These are phyloP conservation scores for Heterobasidion parviporum DNA, from an alignment of 1,284 basidiomycete species.

Conservation along the genomic window DNA sequence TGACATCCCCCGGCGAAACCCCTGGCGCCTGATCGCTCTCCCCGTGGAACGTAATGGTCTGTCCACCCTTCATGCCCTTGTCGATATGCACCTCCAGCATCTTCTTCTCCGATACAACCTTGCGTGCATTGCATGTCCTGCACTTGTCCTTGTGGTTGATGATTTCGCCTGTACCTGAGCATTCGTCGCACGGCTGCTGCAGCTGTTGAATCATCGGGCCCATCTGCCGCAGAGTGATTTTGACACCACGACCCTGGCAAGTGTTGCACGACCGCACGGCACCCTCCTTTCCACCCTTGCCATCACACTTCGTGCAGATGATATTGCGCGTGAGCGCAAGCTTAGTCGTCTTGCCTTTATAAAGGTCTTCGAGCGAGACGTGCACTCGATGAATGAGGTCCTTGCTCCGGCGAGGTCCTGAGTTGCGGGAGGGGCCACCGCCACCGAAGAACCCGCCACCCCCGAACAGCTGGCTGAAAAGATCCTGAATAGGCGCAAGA, in stretches of 20 bases:
- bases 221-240: constrained; percentile 89
- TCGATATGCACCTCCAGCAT: constrained; percentile 98
- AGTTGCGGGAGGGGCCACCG: constrained; percentile 51
- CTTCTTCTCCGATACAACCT: constrained; percentile 93
- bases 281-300: constrained; percentile 96
- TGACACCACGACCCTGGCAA: constrained; percentile 90
- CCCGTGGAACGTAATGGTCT: constrained; percentile 91
- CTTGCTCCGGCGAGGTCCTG: constrained; percentile 94
- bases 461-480: constrained; percentile 96
- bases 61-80: constrained; percentile 98
- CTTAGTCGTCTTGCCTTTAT: constrained; percentile 98
- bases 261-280: constrained; percentile 76
- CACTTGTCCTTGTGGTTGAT: constrained; percentile 95
- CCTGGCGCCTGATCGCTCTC: constrained; percentile 96
- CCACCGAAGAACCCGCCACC: constrained; percentile 52
- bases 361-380: constrained; percentile 95
- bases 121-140: constrained; percentile 92
- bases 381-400: constrained; percentile 97
- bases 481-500: constrained; percentile 51
- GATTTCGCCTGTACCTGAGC: constrained; percentile 86
- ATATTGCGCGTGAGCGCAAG: constrained; percentile 95
- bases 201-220: constrained; percentile 99
- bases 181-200: constrained; percentile 92
- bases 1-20: constrained; percentile 89
- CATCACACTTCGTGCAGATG: constrained; percentile 90